A percentile compares a stretch with the other conserved stretches of the same genome.
Evolutionary conservation across 306 rosid genomes (phyloP).

Genomic region (Cucumis melo): DNA sequence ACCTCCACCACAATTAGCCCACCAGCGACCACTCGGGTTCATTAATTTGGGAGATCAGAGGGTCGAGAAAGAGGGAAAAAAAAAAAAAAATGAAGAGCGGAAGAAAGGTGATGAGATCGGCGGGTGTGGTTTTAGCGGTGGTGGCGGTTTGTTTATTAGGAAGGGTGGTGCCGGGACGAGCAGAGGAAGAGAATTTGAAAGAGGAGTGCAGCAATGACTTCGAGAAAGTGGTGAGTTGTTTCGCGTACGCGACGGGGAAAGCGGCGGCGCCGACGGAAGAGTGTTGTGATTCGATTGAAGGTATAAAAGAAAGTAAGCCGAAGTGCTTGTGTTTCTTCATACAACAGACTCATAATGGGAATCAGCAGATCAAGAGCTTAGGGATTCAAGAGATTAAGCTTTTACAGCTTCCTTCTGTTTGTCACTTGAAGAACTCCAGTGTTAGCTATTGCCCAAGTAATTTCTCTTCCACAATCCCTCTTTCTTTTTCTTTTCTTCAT

Average conservation of each 20-base stretch:
- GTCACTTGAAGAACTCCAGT: conserved; percentile 45
- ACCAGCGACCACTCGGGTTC: too few species aligned
- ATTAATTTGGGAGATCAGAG: too few species aligned
- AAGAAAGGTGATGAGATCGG: background rate
- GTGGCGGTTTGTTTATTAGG: background rate
- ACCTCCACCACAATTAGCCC: too few species aligned
- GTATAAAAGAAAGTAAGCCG: conserved; percentile 35
- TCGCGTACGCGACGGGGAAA: conserved; percentile 43
- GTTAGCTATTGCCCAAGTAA: conserved; percentile 58
- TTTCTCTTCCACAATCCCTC: background rate
- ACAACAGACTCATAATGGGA: conserved; percentile 46
- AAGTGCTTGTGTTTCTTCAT: conserved; percentile 69
- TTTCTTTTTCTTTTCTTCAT: background rate
- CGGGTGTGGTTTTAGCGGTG: background rate
- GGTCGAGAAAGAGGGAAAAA: background rate
- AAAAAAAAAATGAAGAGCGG: background rate
- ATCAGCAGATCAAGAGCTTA: conserved; percentile 22
- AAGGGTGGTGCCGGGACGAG: background rate
- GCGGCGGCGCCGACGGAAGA: conserved; percentile 37
- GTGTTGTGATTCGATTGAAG: conserved; percentile 39
- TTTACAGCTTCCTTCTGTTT: conserved; percentile 60
- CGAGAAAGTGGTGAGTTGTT: conserved; percentile 35
- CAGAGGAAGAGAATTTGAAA: background rate
- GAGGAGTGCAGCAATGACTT: conserved; percentile 28
- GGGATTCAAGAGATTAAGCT: conserved; percentile 54